Evolutionary conservation across 23 red algal genomes (phyloP).

Genomic region (Cyanidium caldarium): DNA sequence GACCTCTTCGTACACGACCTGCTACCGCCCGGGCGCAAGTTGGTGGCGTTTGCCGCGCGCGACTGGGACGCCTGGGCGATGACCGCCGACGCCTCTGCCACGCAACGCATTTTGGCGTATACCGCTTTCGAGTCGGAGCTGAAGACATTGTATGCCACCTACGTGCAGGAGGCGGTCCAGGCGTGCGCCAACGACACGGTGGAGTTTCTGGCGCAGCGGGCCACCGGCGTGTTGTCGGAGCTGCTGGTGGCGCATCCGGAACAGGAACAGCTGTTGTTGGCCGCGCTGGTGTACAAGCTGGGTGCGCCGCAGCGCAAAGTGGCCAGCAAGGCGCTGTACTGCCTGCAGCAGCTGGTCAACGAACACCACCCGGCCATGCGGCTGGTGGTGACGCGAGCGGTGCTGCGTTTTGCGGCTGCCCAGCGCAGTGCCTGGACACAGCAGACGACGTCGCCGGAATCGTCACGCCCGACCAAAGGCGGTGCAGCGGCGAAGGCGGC

Average conservation of each 20-base stretch:
- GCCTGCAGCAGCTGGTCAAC: constrained; percentile 33
- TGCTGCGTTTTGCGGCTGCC: no score
- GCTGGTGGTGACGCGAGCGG: constrained; percentile 37
- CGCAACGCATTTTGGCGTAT: constrained; percentile 53
- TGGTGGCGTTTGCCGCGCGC: constrained; percentile 30
- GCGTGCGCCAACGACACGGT: constrained; percentile 36
- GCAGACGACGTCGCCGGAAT: constrained; percentile 14
- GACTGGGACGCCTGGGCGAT: constrained; percentile 6
- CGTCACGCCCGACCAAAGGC: no score
- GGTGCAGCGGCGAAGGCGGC: no score
- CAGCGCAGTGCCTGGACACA: no score
- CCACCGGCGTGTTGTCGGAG: constrained; percentile 26
- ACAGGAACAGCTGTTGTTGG: constrained; percentile 43
- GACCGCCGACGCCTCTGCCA: constrained; percentile 6
- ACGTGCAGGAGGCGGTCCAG: constrained; percentile 24
- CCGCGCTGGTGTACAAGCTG: constrained; percentile 69
- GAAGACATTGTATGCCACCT: constrained; percentile 37
- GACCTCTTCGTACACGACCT: constrained; percentile 67
- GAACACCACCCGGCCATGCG: constrained; percentile 57
- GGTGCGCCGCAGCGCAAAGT: constrained; percentile 53
- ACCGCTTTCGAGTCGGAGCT: constrained; percentile 57
- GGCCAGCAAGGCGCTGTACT: constrained; percentile 32
- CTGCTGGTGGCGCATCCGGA: constrained; percentile 66
- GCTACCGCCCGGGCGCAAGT: constrained; percentile 30
- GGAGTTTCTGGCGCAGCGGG: constrained; percentile 30